Conservation (phyloP, 129 eudicot species). For the Flaveria trinervia region DNA sequence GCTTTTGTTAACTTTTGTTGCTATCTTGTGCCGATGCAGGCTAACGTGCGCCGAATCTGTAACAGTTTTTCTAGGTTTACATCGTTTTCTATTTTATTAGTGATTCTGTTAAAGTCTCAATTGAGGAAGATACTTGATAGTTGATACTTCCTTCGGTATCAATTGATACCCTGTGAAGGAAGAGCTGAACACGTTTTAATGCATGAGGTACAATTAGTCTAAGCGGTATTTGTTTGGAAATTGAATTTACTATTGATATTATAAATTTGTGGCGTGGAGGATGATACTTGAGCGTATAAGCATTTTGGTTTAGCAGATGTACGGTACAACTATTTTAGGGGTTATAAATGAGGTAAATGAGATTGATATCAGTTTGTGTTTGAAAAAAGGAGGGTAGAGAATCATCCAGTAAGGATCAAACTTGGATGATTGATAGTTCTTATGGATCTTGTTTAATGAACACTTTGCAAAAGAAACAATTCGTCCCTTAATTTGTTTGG, state of each 20-base stretch:
- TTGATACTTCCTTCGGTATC: not conserved
- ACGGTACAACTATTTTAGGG: slow-evolving; percentile 10
- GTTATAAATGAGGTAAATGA: slow-evolving; percentile 17
- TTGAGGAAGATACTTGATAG: not conserved
- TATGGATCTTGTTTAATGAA: not conserved
- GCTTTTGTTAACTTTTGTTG: slow-evolving; percentile 18
- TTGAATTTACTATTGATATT: not conserved
- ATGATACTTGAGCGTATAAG: slow-evolving; percentile 2
- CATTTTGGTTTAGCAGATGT: slow-evolving; percentile 13
- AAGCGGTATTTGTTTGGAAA: not conserved
- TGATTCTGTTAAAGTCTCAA: slow-evolving; percentile 18
- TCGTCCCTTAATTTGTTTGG: not conserved
- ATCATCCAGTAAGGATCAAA: not conserved
- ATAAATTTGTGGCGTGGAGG: slow-evolving; percentile 12
- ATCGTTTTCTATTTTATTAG: slow-evolving; percentile 25
- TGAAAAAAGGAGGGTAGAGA: not conserved
- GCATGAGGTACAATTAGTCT: slow-evolving; percentile 22
- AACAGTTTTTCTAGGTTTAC: slow-evolving; percentile 25
- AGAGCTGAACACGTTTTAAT: slow-evolving; percentile 14
- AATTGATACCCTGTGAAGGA: not conserved
- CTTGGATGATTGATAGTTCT: not conserved
- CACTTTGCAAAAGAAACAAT: not conserved
- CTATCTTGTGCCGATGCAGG: slow-evolving; percentile 39
- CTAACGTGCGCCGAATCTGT: slow-evolving; percentile 18
- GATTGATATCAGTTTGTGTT: too few relatives aligned